phyloP scores from a whole-genome alignment of 2,329 filamentous ascomycete species.

The Diaporthe sp. region DNA sequence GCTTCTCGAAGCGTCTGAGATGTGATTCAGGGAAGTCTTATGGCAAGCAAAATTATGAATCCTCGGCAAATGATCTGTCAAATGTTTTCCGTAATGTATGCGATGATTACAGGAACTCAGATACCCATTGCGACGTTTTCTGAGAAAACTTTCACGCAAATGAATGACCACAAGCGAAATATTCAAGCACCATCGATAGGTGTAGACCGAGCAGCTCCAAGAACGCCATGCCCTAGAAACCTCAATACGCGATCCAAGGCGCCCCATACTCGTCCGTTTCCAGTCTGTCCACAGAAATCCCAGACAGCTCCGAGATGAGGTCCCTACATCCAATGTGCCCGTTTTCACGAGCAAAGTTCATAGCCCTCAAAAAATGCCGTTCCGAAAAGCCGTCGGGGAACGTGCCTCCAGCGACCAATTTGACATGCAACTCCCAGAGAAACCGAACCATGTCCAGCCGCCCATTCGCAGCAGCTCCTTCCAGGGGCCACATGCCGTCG shows the following conservation, averaged over 20 bases:
- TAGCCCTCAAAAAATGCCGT: neutral
- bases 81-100: too few species aligned
- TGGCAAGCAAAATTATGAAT: too few species aligned
- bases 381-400: neutral
- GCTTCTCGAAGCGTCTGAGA: too few species aligned
- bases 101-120: too few species aligned
- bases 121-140: too few species aligned
- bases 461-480: constrained; percentile 41
- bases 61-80: too few species aligned
- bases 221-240: neutral
- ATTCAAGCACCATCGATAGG: too few species aligned
- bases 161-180: too few species aligned
- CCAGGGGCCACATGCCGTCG: constrained; percentile 40
- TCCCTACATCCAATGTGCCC: neutral
- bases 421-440: neutral
- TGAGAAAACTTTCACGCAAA: too few species aligned
- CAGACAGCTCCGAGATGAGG: neutral
- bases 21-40: too few species aligned
- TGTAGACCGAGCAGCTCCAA: too few species aligned
- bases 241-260: neutral
- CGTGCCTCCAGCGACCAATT: neutral
- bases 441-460: constrained; percentile 35
- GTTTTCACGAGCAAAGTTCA: neutral
- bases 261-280: constrained; percentile 1
- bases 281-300: neutral